These are phyloP conservation scores for Pachysolen tannophilus DNA, from an alignment of 805 yeast species.

Conservation along the genomic window DNA sequence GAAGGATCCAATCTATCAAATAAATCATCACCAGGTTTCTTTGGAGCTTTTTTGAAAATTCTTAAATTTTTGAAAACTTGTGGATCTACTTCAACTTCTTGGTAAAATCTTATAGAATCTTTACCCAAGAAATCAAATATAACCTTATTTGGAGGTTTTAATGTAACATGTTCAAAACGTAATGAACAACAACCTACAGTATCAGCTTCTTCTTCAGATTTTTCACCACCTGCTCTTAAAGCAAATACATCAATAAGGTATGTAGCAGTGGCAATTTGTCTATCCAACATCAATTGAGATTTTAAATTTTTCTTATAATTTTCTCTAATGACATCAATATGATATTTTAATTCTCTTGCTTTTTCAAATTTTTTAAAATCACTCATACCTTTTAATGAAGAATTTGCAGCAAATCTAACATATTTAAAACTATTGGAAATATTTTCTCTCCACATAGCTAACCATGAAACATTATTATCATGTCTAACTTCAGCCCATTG, in stretches of 20 bases:
- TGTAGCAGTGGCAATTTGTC: slow-evolving; percentile 92
- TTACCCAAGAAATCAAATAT: slow-evolving; percentile 92
- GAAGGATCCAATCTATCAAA: slow-evolving; percentile 87
- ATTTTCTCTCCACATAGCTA: slow-evolving; percentile 96
- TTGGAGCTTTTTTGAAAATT: slow-evolving; percentile 83
- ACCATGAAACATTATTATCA: slow-evolving; percentile 89
- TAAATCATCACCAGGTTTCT: slow-evolving; percentile 84
- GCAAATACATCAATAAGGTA: slow-evolving; percentile 90
- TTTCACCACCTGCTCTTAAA: slow-evolving; percentile 96
- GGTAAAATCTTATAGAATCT: slow-evolving; percentile 86
- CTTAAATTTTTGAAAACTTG: slow-evolving; percentile 86
- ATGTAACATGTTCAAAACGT: slow-evolving; percentile 80
- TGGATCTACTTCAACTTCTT: slow-evolving; percentile 86
- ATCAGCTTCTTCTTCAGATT: slow-evolving; percentile 95
- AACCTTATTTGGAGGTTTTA: slow-evolving; percentile 79
- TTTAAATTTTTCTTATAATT: slow-evolving; percentile 69
- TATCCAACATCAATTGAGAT: slow-evolving; percentile 68
- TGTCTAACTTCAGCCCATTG: slow-evolving; percentile 85
- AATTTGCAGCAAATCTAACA: slow-evolving; percentile 85
- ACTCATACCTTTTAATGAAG: slow-evolving; percentile 84
- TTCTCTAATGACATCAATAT: slow-evolving; percentile 62
- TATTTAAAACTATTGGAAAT: slow-evolving; percentile 78
- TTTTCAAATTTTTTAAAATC: slow-evolving; percentile 91
- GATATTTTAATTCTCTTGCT: slow-evolving; percentile 74
- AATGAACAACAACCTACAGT: slow-evolving; percentile 97